Percentiles rank a stretch among this genome's conserved stretches.
Conservation (phyloP, 257 asterid species). For the Solanum corneliomulleri region DNA sequence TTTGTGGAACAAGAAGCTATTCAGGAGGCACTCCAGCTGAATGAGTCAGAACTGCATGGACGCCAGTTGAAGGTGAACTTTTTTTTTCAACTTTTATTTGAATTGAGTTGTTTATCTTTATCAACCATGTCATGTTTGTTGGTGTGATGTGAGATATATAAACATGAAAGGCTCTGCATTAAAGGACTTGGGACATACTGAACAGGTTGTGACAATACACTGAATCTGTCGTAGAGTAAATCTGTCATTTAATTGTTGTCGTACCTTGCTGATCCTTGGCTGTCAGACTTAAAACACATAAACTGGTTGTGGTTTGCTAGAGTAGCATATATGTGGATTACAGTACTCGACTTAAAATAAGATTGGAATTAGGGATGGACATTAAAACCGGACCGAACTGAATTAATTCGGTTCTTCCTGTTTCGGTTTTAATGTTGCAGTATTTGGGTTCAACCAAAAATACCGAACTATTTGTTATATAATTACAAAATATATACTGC, state of each 20-base stretch:
- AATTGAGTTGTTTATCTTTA: background rate
- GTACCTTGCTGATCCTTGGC: background rate
- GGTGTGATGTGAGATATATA: background rate
- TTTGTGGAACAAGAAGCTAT: constrained; percentile 77
- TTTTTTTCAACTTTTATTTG: background rate
- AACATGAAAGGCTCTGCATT: background rate
- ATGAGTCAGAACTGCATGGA: constrained; percentile 91
- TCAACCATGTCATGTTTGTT: background rate
- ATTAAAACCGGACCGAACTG: background rate
- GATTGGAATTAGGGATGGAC: background rate
- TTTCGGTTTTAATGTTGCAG: background rate
- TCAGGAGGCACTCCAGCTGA: constrained; percentile 81
- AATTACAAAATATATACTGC: background rate
- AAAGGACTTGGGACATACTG: background rate
- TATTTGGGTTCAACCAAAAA: background rate
- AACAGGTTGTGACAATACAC: background rate
- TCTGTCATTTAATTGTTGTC: background rate
- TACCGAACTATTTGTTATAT: background rate
- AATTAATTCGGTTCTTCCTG: background rate
- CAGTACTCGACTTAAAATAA: background rate
- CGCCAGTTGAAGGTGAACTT: constrained; percentile 78
- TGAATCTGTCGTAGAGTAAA: background rate
- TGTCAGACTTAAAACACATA: background rate
- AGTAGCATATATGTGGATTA: background rate
- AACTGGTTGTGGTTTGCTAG: background rate